Base-by-base conservation (phyloP, 768 basidiomycete species). In the Mycena leptocephala region DNA sequence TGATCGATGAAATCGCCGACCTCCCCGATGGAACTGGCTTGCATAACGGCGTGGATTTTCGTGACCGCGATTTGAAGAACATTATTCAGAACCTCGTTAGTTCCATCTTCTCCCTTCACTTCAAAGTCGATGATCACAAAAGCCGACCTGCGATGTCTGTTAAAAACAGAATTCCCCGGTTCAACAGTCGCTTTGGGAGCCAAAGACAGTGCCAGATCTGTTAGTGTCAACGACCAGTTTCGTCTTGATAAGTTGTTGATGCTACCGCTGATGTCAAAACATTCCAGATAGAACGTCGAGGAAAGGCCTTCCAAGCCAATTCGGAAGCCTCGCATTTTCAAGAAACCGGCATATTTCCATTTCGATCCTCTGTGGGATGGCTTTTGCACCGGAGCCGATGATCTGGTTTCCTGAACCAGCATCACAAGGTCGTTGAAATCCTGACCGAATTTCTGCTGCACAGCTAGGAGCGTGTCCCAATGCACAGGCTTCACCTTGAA, bases 1-100 rank as follows among this genome's bases (percentile, higher is more conserved):
- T 96, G 90, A 81, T 98, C 96, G 48, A 96, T 84, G 76, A 97
- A 96, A 82, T 99, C 97, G 20, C 94, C 95, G 10, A 99, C 87
- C 81, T 98, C 95, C 26, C 94, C 94, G 64, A 99, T 93, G 0
- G 98, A 97, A 77, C 95, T 96, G 13, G 97, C 94, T 82, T 97
- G 97, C 94, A 98, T 94, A 39, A 98, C 95, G 1, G 97, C 97
- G 80, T 99, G 96, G 3, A 96, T 92, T 83, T 94, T 95, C 10
- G 90, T 92, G 28, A 97, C 84, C 1, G 86, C 83, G 35, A 97
- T 74, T 41, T 92, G 86, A 32, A 95, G 82, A 8, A 81, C 81
- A 62, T 88, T 86, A 26, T 77, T 79, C 2, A 67, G 18, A 32
- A 76, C 63, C 37, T 78, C 80, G 7, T 82, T 79, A n/a, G 76